Evolutionary conservation across 768 basidiomycete genomes (phyloP), one percentile per base, ranked within the genome.

Genomic region (Collybiopsis confluens): DNA sequence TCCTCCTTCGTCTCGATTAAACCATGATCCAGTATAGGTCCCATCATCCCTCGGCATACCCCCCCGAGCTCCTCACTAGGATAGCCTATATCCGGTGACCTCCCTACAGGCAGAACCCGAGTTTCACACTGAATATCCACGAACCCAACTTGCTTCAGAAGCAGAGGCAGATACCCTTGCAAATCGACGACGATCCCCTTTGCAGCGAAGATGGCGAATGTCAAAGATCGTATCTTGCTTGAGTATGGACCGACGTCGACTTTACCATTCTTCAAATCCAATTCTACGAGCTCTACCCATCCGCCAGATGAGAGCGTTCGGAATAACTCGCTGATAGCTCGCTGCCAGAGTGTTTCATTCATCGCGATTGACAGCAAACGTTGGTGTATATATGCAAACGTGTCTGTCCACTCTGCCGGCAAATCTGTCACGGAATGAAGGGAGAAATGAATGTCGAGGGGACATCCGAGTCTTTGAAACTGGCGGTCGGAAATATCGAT

Each of bases 211-310:
- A 24, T 35, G 16, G 30, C 30, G 20, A 20, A 21, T 21, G 18
- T 36, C 47, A 35, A 30, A n/a, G 21, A 48, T 48, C 16, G 16
- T 13, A 48, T 21, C 9, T 37, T 35, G 11, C 37, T 48, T 16
- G 47, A 48, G 8, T 37, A 10, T 4, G 47, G 47, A 35, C 47
- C 47, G 11, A 48, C 47, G 6, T 8, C 47, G 16, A 48, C 35
- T 35, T 48, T 37, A 9, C n/a, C 21, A 15, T 23, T 16, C 35
- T 48, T 48, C 9, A 21, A 30, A 15, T 48, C 30, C n/a, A 24
- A 21, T 48, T 48, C 47, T 8, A 48, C 47, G 2, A 48, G 30
- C 18, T 48, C 47, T 23, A 48, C 21, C 47, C 47, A 48, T 37
- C 47, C 47, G 21, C 47, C 47, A 5, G 47, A 33, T 20, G 23